A percentile compares a stretch with the other conserved stretches of the same genome.
Conservation (phyloP, 1,284 basidiomycete species). For the Irpex sp. region DNA sequence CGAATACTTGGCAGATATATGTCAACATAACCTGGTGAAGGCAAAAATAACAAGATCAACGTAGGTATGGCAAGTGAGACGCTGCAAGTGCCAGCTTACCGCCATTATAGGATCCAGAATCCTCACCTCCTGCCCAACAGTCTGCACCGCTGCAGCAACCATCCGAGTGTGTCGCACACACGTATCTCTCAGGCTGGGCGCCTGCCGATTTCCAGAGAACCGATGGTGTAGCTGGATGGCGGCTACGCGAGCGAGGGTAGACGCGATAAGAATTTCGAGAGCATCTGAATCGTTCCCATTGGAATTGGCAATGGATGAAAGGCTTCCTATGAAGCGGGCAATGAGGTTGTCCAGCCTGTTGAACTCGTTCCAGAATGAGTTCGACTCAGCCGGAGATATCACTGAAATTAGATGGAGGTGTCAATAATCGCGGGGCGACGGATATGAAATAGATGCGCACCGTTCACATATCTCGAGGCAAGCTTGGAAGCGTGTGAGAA, state of each 20-base stretch:
- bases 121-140: neutral
- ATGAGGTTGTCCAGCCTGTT: conserved; percentile 20
- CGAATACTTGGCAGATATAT: conserved; percentile 22
- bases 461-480: conserved; percentile 21
- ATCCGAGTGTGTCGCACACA: conserved; percentile 20
- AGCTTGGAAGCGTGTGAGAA: conserved; percentile 32
- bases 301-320: conserved; percentile 17
- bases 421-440: neutral
- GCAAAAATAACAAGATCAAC: neutral
- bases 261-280: conserved; percentile 20
- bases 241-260: conserved; percentile 22
- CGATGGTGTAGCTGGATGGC: conserved; percentile 24
- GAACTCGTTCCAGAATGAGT: conserved; percentile 20
- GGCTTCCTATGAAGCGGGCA: conserved; percentile 19
- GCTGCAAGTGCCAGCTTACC: conserved; percentile 13
- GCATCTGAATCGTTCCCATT: conserved; percentile 12
- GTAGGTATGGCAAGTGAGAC: too few relatives aligned
- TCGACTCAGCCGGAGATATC: conserved; percentile 13
- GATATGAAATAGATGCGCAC: conserved; percentile 10
- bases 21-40: conserved; percentile 24
- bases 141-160: conserved; percentile 16
- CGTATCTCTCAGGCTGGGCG: conserved; percentile 17
- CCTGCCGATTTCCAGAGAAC: conserved; percentile 11
- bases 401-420: conserved; percentile 4
- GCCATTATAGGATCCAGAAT: conserved; percentile 26